phyloP scores from a whole-genome alignment of 768 basidiomycete species.

The Trametes coccinea region DNA sequence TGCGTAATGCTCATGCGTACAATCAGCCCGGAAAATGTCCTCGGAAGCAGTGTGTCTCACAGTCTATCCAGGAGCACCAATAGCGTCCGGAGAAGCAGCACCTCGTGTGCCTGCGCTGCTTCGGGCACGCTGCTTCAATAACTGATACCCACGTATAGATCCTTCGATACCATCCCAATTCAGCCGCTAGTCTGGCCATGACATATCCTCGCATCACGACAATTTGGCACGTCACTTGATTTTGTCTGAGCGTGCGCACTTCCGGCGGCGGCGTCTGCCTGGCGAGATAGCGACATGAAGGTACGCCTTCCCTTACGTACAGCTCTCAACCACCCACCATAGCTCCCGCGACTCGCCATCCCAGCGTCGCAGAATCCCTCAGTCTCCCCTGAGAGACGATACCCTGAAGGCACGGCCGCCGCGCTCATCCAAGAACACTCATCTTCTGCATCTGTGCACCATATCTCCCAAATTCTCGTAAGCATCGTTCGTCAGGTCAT shows the following conservation, averaged over 20 bases:
- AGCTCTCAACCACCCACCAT: background rate
- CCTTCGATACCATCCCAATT: background rate
- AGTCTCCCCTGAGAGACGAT: no score
- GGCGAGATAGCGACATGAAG: background rate
- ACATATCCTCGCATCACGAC: background rate
- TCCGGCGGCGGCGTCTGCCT: background rate
- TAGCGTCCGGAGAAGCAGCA: background rate
- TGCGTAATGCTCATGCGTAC: background rate
- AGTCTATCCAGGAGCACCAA: background rate
- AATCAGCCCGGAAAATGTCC: background rate
- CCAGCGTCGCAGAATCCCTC: no score
- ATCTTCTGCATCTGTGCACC: no score
- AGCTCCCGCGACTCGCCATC: background rate
- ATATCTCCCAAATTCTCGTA: no score
- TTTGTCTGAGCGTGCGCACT: background rate
- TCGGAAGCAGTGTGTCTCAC: background rate
- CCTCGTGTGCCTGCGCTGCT: constrained; percentile 2
- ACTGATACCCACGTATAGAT: background rate
- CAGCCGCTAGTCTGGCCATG: background rate
- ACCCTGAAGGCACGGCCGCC: no score
- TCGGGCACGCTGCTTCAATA: background rate
- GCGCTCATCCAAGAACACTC: no score
- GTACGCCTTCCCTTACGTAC: background rate
- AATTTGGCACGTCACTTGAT: constrained; percentile 2
- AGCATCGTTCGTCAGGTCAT: no score